Conservation (phyloP, 805 yeast species). For the Brettanomyces naardenensis region DNA sequence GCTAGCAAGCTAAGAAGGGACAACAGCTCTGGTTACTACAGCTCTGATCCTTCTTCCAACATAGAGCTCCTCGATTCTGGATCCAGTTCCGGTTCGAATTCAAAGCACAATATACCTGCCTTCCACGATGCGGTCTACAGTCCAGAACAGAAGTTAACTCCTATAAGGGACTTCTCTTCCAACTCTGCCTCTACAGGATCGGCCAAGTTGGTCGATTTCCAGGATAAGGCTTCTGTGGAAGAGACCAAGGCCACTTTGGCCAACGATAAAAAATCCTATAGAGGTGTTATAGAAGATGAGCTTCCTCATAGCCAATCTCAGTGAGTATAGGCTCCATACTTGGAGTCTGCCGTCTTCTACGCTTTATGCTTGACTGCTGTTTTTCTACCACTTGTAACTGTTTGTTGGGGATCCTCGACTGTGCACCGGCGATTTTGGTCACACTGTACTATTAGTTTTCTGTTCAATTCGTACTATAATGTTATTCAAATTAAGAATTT, state of each 20-base stretch:
- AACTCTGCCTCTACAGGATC: slow-evolving; percentile 1
- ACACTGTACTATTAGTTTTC: background rate
- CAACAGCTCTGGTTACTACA: background rate
- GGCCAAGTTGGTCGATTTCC: slow-evolving; percentile 10
- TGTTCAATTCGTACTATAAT: background rate
- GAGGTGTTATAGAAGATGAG: slow-evolving; percentile 5
- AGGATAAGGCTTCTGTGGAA: slow-evolving; percentile 6
- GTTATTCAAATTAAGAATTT: background rate
- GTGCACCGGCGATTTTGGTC: no score
- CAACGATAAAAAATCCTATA: slow-evolving; percentile 6
- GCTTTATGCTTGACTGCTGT: no score
- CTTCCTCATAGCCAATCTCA: background rate
- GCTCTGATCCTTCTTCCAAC: slow-evolving; percentile 2
- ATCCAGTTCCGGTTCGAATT: background rate
- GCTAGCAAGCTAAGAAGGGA: background rate
- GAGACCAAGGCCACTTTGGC: background rate
- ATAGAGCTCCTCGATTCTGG: slow-evolving; percentile 2
- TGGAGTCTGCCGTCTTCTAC: no score
- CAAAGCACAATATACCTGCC: background rate
- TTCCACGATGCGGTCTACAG: background rate
- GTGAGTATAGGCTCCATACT: no score
- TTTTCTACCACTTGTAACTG: no score
- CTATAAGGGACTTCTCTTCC: background rate
- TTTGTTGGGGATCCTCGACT: no score
- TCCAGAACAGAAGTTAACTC: background rate